Base-by-base conservation (phyloP, 495 filamentous ascomycete species). In the Aspergillus coremiiformis region DNA sequence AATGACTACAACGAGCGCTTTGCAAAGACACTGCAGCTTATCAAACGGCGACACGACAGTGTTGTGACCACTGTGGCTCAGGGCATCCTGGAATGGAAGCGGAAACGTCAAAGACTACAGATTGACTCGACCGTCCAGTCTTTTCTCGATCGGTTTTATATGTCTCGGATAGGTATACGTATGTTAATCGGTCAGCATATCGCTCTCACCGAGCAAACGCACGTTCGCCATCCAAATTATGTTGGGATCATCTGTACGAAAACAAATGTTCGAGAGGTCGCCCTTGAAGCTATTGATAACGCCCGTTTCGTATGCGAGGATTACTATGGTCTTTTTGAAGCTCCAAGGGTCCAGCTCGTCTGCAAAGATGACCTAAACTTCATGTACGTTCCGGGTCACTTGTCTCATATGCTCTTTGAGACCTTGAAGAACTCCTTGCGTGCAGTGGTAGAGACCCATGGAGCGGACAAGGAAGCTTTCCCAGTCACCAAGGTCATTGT, bases 181-280 rank as follows among this genome's bases (percentile, higher is more conserved):
- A 98, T 98, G 93, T 80, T 98, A 12, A 96, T 98, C 49, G 93
- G 93, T 26, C 93, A 98, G 67, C 93, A 98, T 69, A 93, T 98
- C 52, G 94, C 93, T 52, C 77, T 98, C 47, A 95, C 91, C 17
- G 91, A 96, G 62, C 90, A 95, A 74, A 86, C 84, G 50, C 84
- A 91, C 56, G 80, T 86, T 56, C 82, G 83, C 39, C 91, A 96
- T 66, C 89, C 87, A 27, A 85, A 88, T 51, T 97, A 98, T 65
- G 93, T 98, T 48, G 93, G 93, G 39, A 96, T 98, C 44, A 98
- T 98, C 57, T 98, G 93, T 73, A 98, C 93, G 50, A 95, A 91
- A 68, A 98, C 93, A 22, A 97, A 95, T 60, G 92, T 98, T 20
- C 81, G 78, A n/a, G 93, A 98, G 49, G 82, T 98, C 22, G 94